Evolutionary conservation across 805 yeast genomes (phyloP), one percentile per base, ranked within the genome.

Genomic region (Schizosaccharomyces japonicus): DNA sequence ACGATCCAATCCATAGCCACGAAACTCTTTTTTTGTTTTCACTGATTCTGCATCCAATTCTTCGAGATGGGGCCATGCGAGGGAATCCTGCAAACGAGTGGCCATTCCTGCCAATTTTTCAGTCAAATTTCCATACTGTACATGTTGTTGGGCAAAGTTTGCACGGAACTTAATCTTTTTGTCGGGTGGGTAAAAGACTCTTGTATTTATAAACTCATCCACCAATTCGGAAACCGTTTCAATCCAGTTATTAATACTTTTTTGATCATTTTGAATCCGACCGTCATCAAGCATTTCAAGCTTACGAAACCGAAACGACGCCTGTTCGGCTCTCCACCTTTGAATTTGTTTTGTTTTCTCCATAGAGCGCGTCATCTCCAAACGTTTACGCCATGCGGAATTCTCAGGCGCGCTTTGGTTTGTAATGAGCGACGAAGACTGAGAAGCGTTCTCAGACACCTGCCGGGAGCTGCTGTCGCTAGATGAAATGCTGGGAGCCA

Each of bases 171-270:
- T 68, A 47, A 77, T 73, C 10, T 76, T 76, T 49, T 78, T 71
- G 55, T 82, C 92, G 45, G 75, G 69, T 1, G 85, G 80, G 56
- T 81, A 85, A 53, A 90, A 81, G 54, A 75, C 75, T 51, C 77
- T 70, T 10, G 81, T 83, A 49, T 76, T 72, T 25, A 80, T 73
- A 57, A 90, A 85, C 50, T 80, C 73, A 56, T 84, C 93, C 39
- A 87, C 74, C 47, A 90, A 67, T 53, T 80, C 93, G 2, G 81
- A 72, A 0, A 87, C 94, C 4, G 76, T 65, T 51, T 82, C 81
- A 53, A 81, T 69, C 96, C 96, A 90, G 1, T 81, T 72, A 5
- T 70, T 66, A 1, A 75, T 69, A 0, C 90, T 80, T n/a, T 73
- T 74, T 6, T 5, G 4, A 21, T 49, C 52, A 6, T 11, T 39